These are phyloP conservation scores for Neolentinus lepideus DNA, from an alignment of 1,284 basidiomycete genomes.

Conservation along the genomic window DNA sequence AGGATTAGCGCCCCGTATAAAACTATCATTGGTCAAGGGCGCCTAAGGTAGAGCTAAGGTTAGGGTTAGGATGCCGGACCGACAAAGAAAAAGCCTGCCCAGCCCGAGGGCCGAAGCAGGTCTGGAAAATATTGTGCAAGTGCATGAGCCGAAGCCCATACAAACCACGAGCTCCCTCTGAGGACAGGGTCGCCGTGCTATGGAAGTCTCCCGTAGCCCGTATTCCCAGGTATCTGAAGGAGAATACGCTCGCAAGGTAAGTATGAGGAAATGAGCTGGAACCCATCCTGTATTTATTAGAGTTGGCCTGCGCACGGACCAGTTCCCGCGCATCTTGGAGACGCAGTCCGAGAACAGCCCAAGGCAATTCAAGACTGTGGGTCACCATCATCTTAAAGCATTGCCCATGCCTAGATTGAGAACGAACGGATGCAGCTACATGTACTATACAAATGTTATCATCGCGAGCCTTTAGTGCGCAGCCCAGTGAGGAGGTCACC, in stretches of 20 bases:
- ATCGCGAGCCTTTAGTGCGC: too few species aligned
- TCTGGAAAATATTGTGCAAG: conserved; percentile 5
- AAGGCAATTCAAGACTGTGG: background rate
- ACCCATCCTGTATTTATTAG: background rate
- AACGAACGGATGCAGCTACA: too few species aligned
- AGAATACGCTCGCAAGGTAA: conserved; percentile 3
- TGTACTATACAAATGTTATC: too few species aligned
- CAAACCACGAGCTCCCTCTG: conserved; percentile 15
- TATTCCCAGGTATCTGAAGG: conserved; percentile 1
- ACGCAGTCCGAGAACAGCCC: background rate
- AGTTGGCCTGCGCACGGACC: background rate
- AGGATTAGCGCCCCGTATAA: too few species aligned
- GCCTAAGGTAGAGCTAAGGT: background rate
- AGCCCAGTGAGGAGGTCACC: too few species aligned
- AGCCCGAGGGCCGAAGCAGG: conserved; percentile 6
- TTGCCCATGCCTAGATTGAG: too few species aligned
- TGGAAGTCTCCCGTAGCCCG: conserved; percentile 3
- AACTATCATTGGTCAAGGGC: background rate
- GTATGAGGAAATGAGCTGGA: background rate
- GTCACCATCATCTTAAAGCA: too few species aligned
- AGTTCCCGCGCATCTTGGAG: background rate
- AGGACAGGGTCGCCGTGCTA: conserved; percentile 12
- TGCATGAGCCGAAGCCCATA: conserved; percentile 23
- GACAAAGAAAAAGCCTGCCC: conserved; percentile 3
- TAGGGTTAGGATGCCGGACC: background rate